These are phyloP conservation scores for Cladosporium sp. DNA, from an alignment of 2,329 filamentous ascomycete species.

Conservation along the genomic window DNA sequence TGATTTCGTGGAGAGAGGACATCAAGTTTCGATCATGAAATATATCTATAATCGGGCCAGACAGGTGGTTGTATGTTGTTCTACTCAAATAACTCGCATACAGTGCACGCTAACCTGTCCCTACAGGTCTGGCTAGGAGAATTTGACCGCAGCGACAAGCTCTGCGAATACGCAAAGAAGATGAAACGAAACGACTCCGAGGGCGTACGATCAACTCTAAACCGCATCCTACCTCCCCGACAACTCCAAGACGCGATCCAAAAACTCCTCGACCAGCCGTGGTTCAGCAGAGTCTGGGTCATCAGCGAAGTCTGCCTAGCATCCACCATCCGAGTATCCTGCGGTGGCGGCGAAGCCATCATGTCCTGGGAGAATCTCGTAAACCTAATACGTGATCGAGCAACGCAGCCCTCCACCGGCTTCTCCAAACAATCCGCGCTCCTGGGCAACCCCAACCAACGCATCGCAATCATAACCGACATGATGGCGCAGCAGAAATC, in stretches of 20 bases:
- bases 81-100: neutral
- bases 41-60: constrained; percentile 27
- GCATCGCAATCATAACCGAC: constrained; percentile 29
- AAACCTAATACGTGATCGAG: constrained; percentile 23
- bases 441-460: constrained; percentile 27
- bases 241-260: constrained; percentile 27
- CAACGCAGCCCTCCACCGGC: constrained; percentile 16
- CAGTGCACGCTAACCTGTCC: constrained; percentile 1
- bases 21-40: constrained; percentile 34
- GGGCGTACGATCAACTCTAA: constrained; percentile 15
- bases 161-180: constrained; percentile 26
- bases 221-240: constrained; percentile 19
- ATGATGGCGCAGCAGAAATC: constrained; percentile 27
- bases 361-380: constrained; percentile 24
- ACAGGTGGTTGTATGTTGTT: constrained; percentile 4
- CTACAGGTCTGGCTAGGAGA: constrained; percentile 24
- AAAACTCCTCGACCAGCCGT: constrained; percentile 24
- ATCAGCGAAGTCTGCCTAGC: constrained; percentile 13
- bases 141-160: constrained; percentile 23
- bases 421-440: constrained; percentile 27
- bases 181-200: constrained; percentile 19
- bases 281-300: constrained; percentile 28
- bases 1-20: constrained; percentile 26
- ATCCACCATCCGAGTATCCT: constrained; percentile 8
- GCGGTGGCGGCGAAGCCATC: constrained; percentile 4